Conservation (phyloP, 257 asterid species). For the Gardenia jasminoides region DNA sequence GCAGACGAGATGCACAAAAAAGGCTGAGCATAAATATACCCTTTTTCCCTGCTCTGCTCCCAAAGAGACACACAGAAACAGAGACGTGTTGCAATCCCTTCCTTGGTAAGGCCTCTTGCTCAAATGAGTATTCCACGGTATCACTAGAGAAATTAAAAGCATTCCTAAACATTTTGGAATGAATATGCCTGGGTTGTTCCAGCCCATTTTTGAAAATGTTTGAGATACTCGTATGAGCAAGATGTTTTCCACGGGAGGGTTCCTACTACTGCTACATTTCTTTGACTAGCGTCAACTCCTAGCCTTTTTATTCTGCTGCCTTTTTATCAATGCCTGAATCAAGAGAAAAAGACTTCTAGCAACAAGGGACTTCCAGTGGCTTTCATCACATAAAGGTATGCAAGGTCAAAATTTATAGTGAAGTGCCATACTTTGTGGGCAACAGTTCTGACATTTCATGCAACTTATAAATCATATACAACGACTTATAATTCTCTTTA, state of each 20-base stretch:
- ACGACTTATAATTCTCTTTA: neutral
- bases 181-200: neutral
- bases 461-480: neutral
- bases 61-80: neutral
- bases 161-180: neutral
- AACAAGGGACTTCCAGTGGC: neutral
- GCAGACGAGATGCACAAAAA: conserved; percentile 12
- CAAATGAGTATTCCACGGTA: conserved; percentile 36
- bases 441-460: neutral
- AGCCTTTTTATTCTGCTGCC: too few relatives aligned
- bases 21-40: neutral
- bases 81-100: conserved; percentile 13
- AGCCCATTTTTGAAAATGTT: conserved; percentile 1
- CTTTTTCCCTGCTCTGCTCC: neutral
- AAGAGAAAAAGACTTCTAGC: neutral
- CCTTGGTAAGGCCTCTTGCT: conserved; percentile 29
- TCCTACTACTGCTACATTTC: conserved; percentile 2
- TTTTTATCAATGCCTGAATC: neutral
- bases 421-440: neutral
- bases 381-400: neutral
- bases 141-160: neutral
- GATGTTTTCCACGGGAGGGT: conserved; percentile 24
- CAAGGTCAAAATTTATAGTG: neutral
- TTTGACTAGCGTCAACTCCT: neutral
- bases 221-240: conserved; percentile 29